Evolutionary conservation across 176 grass and related monocot species (phyloP).

Genomic region (Triticum aestivum): IWGSC_CS_RefSeq_v2.1 NC_057813.1:685353341-685353840

Average conservation of each 20-base stretch:
- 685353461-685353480: not conserved
- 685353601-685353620: conserved; percentile 1
- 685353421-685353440: conserved; percentile 24
- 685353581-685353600: not conserved
- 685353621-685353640: not conserved
- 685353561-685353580: not conserved
- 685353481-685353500: conserved; percentile 36
- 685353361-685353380: conserved; percentile 40
- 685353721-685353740: not conserved
- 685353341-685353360: conserved; percentile 62
- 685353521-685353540: not conserved
- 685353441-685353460: not conserved
- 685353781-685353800: not conserved
- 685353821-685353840: not conserved
- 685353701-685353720: not conserved
- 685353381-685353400: conserved; percentile 56
- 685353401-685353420: conserved; percentile 50
- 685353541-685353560: not conserved
- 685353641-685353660: not conserved
- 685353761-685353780: not conserved
- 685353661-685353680: not conserved
- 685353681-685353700: not conserved
- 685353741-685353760: not conserved
- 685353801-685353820: not conserved
- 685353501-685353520: not conserved